Conservation (phyloP, 495 filamentous ascomycete species). For the Aspergillus affinis region DNA sequence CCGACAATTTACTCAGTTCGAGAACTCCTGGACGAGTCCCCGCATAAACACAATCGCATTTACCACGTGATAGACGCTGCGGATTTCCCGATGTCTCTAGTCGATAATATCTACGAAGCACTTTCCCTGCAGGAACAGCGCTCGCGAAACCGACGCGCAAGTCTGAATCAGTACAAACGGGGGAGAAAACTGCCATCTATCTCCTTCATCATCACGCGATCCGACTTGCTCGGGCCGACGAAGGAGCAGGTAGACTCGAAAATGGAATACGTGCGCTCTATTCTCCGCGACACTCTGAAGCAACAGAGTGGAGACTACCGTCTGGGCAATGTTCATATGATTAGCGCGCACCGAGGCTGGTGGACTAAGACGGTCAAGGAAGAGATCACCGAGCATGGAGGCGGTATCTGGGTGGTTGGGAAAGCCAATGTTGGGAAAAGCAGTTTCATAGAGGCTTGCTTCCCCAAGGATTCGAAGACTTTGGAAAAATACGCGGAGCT, state of each 20-base stretch:
- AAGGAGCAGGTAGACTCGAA: conserved; percentile 78
- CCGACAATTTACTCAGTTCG: conserved; percentile 75
- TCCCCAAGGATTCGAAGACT: conserved; percentile 72
- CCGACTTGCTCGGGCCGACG: conserved; percentile 77
- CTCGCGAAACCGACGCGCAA: conserved; percentile 72
- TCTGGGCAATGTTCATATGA: conserved; percentile 78
- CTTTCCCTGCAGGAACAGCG: conserved; percentile 66
- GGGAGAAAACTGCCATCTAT: conserved; percentile 63
- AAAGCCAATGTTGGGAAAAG: conserved; percentile 98
- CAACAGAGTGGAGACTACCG: conserved; percentile 59
- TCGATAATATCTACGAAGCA: conserved; percentile 60
- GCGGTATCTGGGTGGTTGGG: conserved; percentile 96
- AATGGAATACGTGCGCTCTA: conserved; percentile 75
- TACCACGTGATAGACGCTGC: conserved; percentile 98
- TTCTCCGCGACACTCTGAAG: conserved; percentile 71
- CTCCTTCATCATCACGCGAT: conserved; percentile 85
- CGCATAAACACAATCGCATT: conserved; percentile 83
- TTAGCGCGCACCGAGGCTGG: conserved; percentile 81
- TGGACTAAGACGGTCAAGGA: conserved; percentile 87
- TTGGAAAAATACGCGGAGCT: conserved; percentile 39
- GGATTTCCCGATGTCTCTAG: conserved; percentile 90
- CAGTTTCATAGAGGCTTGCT: conserved; percentile 78
- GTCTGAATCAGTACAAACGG: conserved; percentile 57
- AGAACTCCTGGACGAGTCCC: conserved; percentile 80
- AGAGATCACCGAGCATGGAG: conserved; percentile 73